Conservation (phyloP, 2,329 filamentous ascomycete genomes). For the Beauveria caledonica region DNA sequence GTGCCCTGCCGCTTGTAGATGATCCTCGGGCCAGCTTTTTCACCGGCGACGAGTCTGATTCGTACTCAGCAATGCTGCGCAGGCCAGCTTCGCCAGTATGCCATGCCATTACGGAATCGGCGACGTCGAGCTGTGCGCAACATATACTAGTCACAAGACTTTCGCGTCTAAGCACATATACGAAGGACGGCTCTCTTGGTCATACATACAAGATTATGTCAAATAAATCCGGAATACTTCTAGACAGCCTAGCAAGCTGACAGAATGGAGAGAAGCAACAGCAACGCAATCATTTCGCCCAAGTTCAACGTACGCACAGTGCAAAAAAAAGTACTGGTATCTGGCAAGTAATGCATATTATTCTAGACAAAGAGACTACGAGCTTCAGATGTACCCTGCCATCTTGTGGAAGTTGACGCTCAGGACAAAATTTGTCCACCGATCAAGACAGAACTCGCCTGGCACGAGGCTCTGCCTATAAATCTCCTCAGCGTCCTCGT, state of each 20-base stretch:
- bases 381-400: background rate
- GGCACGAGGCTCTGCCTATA: background rate
- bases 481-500: background rate
- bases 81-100: background rate
- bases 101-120: background rate
- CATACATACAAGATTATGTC: too few species aligned
- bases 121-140: background rate
- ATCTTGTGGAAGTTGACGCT: conserved; percentile 8
- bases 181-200: background rate
- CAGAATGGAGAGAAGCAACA: too few species aligned
- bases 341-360: background rate
- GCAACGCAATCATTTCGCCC: too few species aligned
- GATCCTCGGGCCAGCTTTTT: background rate
- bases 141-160: background rate
- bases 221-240: too few species aligned
- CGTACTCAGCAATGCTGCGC: background rate
- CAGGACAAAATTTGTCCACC: conserved; percentile 13
- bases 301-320: too few species aligned
- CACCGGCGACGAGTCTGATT: background rate
- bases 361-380: background rate
- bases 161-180: background rate
- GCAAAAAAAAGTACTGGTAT: background rate
- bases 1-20: background rate
- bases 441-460: background rate
- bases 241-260: too few species aligned